These are phyloP conservation scores for Zygosaccharomyces bailii DNA, from an alignment of 805 yeast genomes.

Conservation along the genomic window DNA sequence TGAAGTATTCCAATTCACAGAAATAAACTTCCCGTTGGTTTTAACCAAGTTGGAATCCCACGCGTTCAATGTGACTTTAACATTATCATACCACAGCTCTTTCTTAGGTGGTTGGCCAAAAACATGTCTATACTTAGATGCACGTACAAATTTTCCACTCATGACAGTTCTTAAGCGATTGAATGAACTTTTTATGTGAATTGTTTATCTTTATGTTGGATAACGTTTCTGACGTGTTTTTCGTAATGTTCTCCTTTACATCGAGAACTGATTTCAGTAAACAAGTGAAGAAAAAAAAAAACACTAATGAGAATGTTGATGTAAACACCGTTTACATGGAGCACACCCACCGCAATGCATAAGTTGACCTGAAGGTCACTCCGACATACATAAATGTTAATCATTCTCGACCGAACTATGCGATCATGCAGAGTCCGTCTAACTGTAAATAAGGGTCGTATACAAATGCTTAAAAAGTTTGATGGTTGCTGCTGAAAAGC, in stretches of 20 bases:
- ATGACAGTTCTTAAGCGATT: slow-evolving; percentile 26
- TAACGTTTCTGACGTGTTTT: neutral
- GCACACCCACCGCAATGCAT: no score
- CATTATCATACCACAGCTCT: slow-evolving; percentile 44
- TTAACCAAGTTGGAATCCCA: slow-evolving; percentile 93
- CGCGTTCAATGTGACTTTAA: slow-evolving; percentile 82
- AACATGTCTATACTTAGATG: slow-evolving; percentile 95
- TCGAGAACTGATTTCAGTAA: neutral
- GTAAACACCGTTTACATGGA: no score
- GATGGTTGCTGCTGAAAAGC: slow-evolving; percentile 27
- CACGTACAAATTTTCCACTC: slow-evolving; percentile 89
- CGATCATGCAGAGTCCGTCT: neutral
- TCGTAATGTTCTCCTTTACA: neutral
- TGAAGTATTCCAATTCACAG: slow-evolving; percentile 89
- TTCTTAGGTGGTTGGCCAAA: slow-evolving; percentile 78
- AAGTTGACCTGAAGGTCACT: neutral
- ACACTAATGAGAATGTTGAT: neutral
- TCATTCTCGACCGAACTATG: neutral
- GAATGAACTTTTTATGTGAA: neutral
- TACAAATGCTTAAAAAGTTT: slow-evolving; percentile 9
- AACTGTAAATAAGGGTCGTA: neutral
- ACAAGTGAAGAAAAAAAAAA: neutral
- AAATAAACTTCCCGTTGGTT: slow-evolving; percentile 78
- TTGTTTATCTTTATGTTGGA: no score
- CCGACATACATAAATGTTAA: no score